Conservation (phyloP, 371 early-diverging fungal species). For the Circinella minor region DNA sequence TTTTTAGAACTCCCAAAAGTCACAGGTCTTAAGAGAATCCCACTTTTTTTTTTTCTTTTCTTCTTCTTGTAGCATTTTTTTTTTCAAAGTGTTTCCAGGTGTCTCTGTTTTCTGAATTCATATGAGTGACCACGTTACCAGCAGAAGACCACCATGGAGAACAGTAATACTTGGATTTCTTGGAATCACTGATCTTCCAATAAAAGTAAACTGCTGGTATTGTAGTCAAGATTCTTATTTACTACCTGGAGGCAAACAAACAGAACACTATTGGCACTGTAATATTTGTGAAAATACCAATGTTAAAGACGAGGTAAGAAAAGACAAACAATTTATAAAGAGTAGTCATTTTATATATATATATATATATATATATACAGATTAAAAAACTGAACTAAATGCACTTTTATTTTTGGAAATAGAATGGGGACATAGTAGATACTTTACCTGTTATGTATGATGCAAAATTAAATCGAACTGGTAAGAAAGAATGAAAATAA, state of each 20-base stretch:
- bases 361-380: too few relatives aligned
- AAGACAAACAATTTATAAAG: background rate
- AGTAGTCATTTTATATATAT: background rate
- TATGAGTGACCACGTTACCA: conserved; percentile 9
- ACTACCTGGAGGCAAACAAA: conserved; percentile 24
- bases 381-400: too few relatives aligned
- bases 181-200: conserved; percentile 27
- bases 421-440: conserved; percentile 33
- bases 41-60: background rate
- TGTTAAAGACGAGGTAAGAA: conserved; percentile 25
- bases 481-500: conserved; percentile 10
- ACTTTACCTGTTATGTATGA: conserved; percentile 16
- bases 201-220: conserved; percentile 38
- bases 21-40: background rate
- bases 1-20: background rate
- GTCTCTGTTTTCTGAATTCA: background rate
- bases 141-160: conserved; percentile 14
- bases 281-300: conserved; percentile 32
- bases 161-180: conserved; percentile 15
- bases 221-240: conserved; percentile 35
- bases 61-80: background rate
- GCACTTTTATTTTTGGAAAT: background rate
- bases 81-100: background rate
- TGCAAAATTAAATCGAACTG: conserved; percentile 18
- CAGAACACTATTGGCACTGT: conserved; percentile 26